phyloP scores from a whole-genome alignment of 164 flowering plant species.

The Umbellularia californica region DNA sequence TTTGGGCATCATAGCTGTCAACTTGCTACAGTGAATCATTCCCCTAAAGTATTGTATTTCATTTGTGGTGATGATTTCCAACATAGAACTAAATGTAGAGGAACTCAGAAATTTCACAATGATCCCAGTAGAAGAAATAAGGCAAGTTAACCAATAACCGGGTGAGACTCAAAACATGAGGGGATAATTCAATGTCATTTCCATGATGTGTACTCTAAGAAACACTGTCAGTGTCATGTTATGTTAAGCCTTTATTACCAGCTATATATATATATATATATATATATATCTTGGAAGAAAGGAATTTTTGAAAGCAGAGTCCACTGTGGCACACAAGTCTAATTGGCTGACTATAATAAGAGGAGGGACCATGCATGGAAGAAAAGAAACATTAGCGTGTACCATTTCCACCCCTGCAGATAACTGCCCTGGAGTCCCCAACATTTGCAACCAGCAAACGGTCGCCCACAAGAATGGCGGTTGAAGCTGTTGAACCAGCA shows the following conservation, averaged over 20 bases:
- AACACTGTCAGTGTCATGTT: no score
- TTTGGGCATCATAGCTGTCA: no score
- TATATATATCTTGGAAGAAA: background rate
- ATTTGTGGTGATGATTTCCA: background rate
- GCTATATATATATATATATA: background rate
- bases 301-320: background rate
- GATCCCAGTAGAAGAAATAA: background rate
- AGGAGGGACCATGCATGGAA: background rate
- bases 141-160: background rate
- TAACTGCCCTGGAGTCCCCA: slow-evolving; percentile 95
- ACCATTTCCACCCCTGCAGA: slow-evolving; percentile 93
- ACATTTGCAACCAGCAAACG: slow-evolving; percentile 95
- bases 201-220: background rate
- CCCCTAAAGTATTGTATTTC: background rate
- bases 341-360: background rate
- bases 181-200: background rate
- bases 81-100: background rate
- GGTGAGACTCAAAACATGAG: background rate
- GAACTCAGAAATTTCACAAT: background rate
- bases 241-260: background rate
- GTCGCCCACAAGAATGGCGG: slow-evolving; percentile 93
- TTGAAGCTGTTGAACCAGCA: slow-evolving; percentile 99
- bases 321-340: background rate
- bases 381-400: background rate
- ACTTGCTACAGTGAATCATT: no score